phyloP scores from a whole-genome alignment of 2,329 filamentous ascomycete species.

The Pyricularia sp. region DNA sequence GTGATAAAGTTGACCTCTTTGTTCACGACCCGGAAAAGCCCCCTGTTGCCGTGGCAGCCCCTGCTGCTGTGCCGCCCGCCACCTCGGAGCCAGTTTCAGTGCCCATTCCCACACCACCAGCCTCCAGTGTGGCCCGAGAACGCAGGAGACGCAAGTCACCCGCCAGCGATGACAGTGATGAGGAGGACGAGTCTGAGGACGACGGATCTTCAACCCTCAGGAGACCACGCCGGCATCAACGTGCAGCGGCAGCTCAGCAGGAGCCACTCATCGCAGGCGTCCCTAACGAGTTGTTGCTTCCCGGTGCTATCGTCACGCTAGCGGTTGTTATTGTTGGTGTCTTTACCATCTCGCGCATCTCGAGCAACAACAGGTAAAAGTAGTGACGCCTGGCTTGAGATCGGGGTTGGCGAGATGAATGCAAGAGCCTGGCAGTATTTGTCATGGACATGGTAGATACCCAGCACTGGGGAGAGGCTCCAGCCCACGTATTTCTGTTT shows the following conservation, averaged over 20 bases:
- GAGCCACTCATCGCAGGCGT: conserved; percentile 82
- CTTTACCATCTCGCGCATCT: conserved; percentile 71
- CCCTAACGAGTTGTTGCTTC: conserved; percentile 86
- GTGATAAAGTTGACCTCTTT: conserved; percentile 94
- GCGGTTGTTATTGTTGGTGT: conserved; percentile 91
- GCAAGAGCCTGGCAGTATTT: background rate
- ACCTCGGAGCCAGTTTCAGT: conserved; percentile 24
- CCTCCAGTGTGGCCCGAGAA: conserved; percentile 40
- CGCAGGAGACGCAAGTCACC: conserved; percentile 26
- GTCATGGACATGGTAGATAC: background rate
- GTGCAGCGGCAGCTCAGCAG: conserved; percentile 20
- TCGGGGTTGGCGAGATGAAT: background rate
- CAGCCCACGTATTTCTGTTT: background rate
- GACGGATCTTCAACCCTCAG: conserved; percentile 22
- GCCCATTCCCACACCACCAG: conserved; percentile 33
- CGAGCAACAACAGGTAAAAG: conserved; percentile 11
- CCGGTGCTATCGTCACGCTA: conserved; percentile 89
- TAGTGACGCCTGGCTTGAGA: background rate
- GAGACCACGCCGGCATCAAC: conserved; percentile 23
- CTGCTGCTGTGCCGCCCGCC: conserved; percentile 34
- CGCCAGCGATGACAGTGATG: conserved; percentile 36
- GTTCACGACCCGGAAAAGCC: conserved; percentile 89
- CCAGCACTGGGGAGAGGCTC: background rate
- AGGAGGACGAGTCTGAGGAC: conserved; percentile 24
- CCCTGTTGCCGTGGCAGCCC: conserved; percentile 45